Percentiles rank a stretch among this genome's conserved stretches.
Evolutionary conservation across 2,329 filamentous ascomycete genomes (phyloP).

Genomic region (Botrytis cinerea): DNA sequence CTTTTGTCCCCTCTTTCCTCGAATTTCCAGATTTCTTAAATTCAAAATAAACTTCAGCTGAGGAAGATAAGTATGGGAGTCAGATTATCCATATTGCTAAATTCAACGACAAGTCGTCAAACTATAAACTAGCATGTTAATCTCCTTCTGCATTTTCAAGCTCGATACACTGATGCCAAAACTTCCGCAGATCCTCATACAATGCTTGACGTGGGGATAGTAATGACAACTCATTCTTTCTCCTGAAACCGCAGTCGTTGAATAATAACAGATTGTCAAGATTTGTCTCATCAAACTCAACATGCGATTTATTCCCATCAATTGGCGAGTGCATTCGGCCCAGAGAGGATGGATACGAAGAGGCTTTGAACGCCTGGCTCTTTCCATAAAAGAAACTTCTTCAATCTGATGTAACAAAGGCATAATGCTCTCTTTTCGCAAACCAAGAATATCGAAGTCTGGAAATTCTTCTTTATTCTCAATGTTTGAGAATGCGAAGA

Average conservation of each 20-base stretch:
- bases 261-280: background rate
- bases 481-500: background rate
- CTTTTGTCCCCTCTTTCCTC: no score
- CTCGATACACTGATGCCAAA: background rate
- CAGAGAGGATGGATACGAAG: background rate
- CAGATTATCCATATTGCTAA: background rate
- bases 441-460: background rate
- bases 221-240: background rate
- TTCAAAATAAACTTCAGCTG: no score
- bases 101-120: background rate
- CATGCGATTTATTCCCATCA: conserved; percentile 3
- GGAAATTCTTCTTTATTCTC: background rate
- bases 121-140: background rate
- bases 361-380: background rate
- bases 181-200: background rate
- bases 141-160: background rate
- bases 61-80: background rate
- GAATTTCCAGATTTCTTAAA: no score
- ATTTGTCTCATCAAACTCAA: background rate
- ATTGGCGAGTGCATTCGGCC: conserved; percentile 6
- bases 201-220: conserved; percentile 10
- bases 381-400: conserved; percentile 5
- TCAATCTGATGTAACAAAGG: background rate
- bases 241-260: background rate
- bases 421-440: background rate